Evolutionary conservation across 495 filamentous ascomycete species (phyloP).

Genomic region (Xeromyces bisporus): DNA sequence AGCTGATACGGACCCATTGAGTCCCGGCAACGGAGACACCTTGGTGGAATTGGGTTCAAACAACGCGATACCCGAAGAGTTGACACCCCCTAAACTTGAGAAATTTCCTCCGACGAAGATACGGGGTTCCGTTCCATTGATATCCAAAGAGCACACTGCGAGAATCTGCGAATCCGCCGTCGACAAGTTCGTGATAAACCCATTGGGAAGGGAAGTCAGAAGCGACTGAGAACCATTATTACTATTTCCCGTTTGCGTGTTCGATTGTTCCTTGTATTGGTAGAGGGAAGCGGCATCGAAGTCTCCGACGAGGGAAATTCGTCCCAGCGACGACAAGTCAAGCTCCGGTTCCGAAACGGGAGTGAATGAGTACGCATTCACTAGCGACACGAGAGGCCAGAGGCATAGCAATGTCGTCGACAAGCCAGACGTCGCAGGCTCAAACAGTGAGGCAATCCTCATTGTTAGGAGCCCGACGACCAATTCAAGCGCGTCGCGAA

Average conservation of each 20-base stretch:
- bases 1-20: constrained; percentile 64
- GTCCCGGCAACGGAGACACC: constrained; percentile 55
- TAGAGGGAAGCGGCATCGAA: constrained; percentile 86
- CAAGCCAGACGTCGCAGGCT: constrained; percentile 34
- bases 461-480: constrained; percentile 34
- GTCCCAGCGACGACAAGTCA: constrained; percentile 65
- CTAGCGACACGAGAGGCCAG: constrained; percentile 21
- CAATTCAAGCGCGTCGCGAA: constrained; percentile 7
- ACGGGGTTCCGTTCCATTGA: constrained; percentile 48
- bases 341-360: constrained; percentile 60
- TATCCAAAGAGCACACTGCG: constrained; percentile 69
- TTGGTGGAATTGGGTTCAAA: constrained; percentile 52
- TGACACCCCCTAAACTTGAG: constrained; percentile 64
- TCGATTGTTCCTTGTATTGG: constrained; percentile 62
- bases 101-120: constrained; percentile 90
- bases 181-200: constrained; percentile 54
- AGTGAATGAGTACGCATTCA: constrained; percentile 50
- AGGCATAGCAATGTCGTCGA: constrained; percentile 22
- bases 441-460: constrained; percentile 40
- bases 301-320: constrained; percentile 74
- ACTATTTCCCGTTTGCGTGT: constrained; percentile 48
- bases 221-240: constrained; percentile 69
- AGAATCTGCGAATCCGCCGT: constrained; percentile 67
- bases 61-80: constrained; percentile 64
- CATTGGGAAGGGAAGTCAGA: constrained; percentile 71